Conservation (phyloP, 441 rosid species). For the Pelargonium myrrhifolium region DNA sequence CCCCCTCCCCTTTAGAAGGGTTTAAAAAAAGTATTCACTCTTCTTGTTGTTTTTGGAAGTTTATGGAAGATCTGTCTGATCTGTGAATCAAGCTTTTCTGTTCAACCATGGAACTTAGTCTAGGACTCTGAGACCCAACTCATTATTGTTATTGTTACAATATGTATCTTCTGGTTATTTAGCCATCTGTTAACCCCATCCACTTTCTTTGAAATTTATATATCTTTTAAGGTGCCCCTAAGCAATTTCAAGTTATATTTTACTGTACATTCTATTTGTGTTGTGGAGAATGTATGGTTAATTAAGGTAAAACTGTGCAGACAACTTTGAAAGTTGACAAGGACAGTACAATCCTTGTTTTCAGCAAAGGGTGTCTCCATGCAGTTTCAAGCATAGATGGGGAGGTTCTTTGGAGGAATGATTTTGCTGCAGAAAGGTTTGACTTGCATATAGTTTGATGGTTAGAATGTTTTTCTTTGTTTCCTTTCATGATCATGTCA, state of each 20-base stretch:
- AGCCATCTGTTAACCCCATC: background rate
- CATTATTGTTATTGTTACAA: background rate
- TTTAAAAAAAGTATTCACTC: background rate
- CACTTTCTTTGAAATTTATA: background rate
- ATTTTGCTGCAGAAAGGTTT: conserved; percentile 74
- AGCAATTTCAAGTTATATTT: conserved; percentile 6
- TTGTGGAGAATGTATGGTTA: conserved; percentile 14
- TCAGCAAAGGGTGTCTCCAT: conserved; percentile 64
- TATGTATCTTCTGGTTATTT: background rate
- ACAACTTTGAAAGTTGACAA: conserved; percentile 54
- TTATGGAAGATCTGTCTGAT: background rate
- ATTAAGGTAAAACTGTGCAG: conserved; percentile 36
- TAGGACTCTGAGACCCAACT: background rate
- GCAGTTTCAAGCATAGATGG: conserved; percentile 89
- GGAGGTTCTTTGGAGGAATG: conserved; percentile 81
- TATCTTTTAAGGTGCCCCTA: background rate
- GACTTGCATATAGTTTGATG: conserved; percentile 19
- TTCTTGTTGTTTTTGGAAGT: background rate
- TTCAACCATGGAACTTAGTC: background rate
- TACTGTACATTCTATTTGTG: background rate
- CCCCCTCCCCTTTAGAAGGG: background rate
- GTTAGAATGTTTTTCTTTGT: conserved; percentile 8
- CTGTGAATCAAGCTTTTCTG: background rate
- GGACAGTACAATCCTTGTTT: conserved; percentile 57
- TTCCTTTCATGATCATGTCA: conserved; percentile 12